Evolutionary conservation across 176 grass and related monocot genomes (phyloP), one percentile per base, ranked within the genome.

Genomic region (Zoysia japonica): DNA sequence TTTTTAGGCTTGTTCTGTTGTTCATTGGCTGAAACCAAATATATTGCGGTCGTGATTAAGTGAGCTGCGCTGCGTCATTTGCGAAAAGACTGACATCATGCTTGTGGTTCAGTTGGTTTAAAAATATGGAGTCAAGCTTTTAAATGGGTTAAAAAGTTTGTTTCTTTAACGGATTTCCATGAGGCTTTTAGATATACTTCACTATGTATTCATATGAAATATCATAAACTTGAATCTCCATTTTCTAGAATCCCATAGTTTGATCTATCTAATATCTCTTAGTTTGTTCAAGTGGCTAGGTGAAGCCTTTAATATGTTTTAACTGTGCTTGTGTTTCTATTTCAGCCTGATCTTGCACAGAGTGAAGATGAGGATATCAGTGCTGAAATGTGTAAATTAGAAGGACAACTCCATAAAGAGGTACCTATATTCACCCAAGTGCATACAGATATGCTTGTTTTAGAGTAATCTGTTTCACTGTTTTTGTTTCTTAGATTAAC

Each of bases 291-390:
- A 82, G 54, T 69, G 47, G 15, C 36, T 75, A 10, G 45, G 48
- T 15, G 66, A 78, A 79, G 7, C 28, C 15, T 78, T 78, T 65
- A 1, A 61, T 63, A 63, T 51, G 47, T 77, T 77, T 77, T 85
- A 61, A 81, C 65, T 37, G 6, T 17, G n/a, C 17, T 47, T 54
- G 45, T 72, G 45, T 76, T 80, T 76, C 56, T 41, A 46, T 87
- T 82, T 69, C 70, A 93, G 91, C 91, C 91, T 82, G 91, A 90
- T 76, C 87, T 93, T 71, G 78, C 82, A 76, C 87, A 90, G 74
- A 87, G 84, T 76, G 91, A 90, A 68, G 91, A 93, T 65, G 91
- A 89, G 71, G 90, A 93, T 63, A 87, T 93, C 56, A 82, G 72
- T 67, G 35, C 75, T 44, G 87, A 87, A 85, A 87, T 93, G 78